Percentiles rank a stretch among this genome's conserved stretches.
Evolutionary conservation across 2,329 filamentous ascomycete species (phyloP).

Genomic region (Dothiorella sarmentorum): DNA sequence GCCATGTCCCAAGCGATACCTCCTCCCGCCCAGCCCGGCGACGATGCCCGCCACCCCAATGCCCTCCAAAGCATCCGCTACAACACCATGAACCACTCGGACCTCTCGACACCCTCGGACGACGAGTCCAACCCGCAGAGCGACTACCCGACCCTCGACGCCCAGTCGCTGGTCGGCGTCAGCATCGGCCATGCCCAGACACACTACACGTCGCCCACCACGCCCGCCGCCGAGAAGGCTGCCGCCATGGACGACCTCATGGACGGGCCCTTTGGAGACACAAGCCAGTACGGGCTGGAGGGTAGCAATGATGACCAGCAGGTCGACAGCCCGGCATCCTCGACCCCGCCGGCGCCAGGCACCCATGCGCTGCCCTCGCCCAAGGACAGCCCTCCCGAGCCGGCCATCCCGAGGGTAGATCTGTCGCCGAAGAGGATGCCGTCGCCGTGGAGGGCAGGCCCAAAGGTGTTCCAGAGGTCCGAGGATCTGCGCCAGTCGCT

Average conservation of each 20-base stretch:
- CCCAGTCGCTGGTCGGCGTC: constrained; percentile 51
- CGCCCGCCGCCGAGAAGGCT: constrained; percentile 58
- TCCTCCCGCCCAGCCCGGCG: not conserved
- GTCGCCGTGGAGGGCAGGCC: constrained; percentile 45
- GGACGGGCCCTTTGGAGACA: constrained; percentile 46
- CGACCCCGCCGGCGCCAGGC: not conserved
- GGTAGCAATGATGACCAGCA: constrained; percentile 20
- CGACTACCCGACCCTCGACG: constrained; percentile 37
- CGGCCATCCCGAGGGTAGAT: not conserved
- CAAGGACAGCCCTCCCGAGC: constrained; percentile 19
- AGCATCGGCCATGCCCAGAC: constrained; percentile 58
- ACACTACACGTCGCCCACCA: constrained; percentile 54
- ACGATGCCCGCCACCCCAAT: constrained; percentile 22
- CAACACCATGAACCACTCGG: constrained; percentile 37
- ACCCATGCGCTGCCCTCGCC: constrained; percentile 7
- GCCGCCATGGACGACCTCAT: constrained; percentile 49
- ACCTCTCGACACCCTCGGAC: constrained; percentile 44
- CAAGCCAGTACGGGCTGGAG: constrained; percentile 33
- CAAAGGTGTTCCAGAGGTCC: constrained; percentile 35
- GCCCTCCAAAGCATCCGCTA: constrained; percentile 43
- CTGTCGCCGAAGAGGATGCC: constrained; percentile 32
- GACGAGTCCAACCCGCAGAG: constrained; percentile 34
- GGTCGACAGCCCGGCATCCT: not conserved
- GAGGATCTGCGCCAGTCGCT: constrained; percentile 37
- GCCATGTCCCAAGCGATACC: not conserved